These are phyloP conservation scores for Kluyveromyces wickerhamii DNA, from an alignment of 805 yeast genomes.

Conservation along the genomic window DNA sequence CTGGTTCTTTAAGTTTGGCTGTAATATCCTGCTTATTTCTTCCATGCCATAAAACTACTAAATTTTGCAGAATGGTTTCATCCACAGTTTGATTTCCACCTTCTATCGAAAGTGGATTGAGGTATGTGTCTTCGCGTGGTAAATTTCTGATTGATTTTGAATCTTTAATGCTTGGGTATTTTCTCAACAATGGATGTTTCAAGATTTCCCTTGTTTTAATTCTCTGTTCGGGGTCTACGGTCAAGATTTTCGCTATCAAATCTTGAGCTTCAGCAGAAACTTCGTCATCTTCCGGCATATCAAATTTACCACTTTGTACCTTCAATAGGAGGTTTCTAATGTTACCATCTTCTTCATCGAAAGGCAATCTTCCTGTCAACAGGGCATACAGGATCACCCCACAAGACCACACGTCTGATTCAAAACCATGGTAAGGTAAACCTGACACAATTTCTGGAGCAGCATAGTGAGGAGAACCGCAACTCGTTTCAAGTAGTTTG, in stretches of 20 bases:
- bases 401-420: conserved; percentile 97
- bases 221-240: conserved; percentile 73
- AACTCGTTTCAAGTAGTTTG: conserved; percentile 81
- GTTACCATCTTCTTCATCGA: conserved; percentile 80
- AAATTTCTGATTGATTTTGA: conserved; percentile 30
- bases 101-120: conserved; percentile 29
- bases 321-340: conserved; percentile 78
- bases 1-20: conserved; percentile 43
- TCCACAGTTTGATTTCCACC: conserved; percentile 43
- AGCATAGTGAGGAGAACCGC: conserved; percentile 98
- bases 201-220: conserved; percentile 72
- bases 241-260: conserved; percentile 69
- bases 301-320: conserved; percentile 83
- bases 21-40: conserved; percentile 48
- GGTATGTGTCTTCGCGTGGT: conserved; percentile 33
- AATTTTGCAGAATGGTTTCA: conserved; percentile 62
- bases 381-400: conserved; percentile 92
- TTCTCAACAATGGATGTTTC: conserved; percentile 70
- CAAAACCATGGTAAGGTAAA: conserved; percentile 89
- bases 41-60: conserved; percentile 78
- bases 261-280: conserved; percentile 82
- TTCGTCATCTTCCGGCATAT: conserved; percentile 69
- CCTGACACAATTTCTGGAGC: conserved; percentile 98
- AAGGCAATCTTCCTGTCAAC: conserved; percentile 90
- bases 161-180: conserved; percentile 44